A percentile compares a stretch with the other conserved stretches of the same genome.
phyloP scores from a whole-genome alignment of 495 filamentous ascomycete species.

The Physcia stellaris region DNA sequence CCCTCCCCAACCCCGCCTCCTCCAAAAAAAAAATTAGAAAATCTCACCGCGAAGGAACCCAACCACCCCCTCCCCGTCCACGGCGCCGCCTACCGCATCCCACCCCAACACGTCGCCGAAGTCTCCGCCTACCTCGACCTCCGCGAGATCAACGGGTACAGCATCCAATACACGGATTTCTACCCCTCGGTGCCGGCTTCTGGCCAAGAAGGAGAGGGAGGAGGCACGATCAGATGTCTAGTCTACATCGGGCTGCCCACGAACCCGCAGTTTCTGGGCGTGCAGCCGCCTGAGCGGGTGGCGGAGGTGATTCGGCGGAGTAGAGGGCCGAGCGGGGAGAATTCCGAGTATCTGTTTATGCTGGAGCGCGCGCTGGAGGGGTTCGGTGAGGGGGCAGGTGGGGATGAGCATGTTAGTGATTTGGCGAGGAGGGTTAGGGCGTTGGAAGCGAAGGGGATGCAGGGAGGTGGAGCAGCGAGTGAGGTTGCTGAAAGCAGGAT shows the following conservation, averaged over 20 bases:
- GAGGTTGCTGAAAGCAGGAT: slow-evolving; percentile 7
- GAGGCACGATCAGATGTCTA: slow-evolving; percentile 36
- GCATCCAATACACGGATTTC: slow-evolving; percentile 77
- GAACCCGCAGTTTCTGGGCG: slow-evolving; percentile 86
- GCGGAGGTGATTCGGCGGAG: slow-evolving; percentile 72
- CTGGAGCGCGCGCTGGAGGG: slow-evolving; percentile 65
- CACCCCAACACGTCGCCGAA: slow-evolving; percentile 53
- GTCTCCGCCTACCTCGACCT: slow-evolving; percentile 89
- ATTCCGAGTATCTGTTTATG: slow-evolving; percentile 78
- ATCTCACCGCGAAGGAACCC: slow-evolving; percentile 5
- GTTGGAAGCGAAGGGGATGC: slow-evolving; percentile 23
- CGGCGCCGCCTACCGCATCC: slow-evolving; percentile 90
- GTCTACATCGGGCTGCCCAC: slow-evolving; percentile 92
- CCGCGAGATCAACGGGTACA: slow-evolving; percentile 93
- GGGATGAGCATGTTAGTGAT: slow-evolving; percentile 67
- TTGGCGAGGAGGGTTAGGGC: slow-evolving; percentile 32
- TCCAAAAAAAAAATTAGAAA: slow-evolving; percentile 4
- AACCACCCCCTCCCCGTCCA: slow-evolving; percentile 27
- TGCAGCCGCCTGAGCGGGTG: slow-evolving; percentile 65
- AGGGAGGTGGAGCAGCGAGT: not conserved
- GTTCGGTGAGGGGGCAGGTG: slow-evolving; percentile 55
- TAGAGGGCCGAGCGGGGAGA: slow-evolving; percentile 75
- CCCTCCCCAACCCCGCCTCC: not conserved
- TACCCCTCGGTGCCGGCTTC: slow-evolving; percentile 1
- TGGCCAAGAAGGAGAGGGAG: not conserved